Evolutionary conservation across 306 rosid genomes (phyloP).

Genomic region (Ormosia emarginata): DNA sequence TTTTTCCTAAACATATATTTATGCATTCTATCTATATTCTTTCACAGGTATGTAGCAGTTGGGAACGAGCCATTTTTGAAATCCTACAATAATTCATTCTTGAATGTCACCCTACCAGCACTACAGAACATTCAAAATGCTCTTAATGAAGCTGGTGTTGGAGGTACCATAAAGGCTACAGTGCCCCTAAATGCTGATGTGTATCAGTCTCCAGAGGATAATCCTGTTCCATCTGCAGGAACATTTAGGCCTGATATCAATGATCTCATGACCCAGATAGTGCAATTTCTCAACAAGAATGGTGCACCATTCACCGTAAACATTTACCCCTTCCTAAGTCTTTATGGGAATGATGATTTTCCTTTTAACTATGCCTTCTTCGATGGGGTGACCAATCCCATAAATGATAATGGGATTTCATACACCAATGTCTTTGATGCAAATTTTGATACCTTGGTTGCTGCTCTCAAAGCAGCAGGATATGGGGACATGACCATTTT

Average conservation of each 20-base stretch:
- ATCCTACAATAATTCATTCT: slow-evolving; percentile 83
- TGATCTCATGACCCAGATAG: slow-evolving; percentile 78
- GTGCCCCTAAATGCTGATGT: slow-evolving; percentile 97
- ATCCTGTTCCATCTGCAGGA: slow-evolving; percentile 81
- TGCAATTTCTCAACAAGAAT: slow-evolving; percentile 64
- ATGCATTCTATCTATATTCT: slow-evolving; percentile 18
- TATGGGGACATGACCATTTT: slow-evolving; percentile 60
- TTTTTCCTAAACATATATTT: not conserved
- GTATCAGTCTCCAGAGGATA: slow-evolving; percentile 60
- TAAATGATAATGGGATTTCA: slow-evolving; percentile 59
- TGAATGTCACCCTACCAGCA: slow-evolving; percentile 84
- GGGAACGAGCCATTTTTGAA: slow-evolving; percentile 95
- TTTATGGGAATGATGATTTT: slow-evolving; percentile 73
- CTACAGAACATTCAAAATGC: slow-evolving; percentile 94
- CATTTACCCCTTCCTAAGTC: slow-evolving; percentile 95
- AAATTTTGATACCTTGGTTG: slow-evolving; percentile 84
- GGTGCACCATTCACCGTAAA: slow-evolving; percentile 85
- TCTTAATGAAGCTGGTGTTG: slow-evolving; percentile 79
- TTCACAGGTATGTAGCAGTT: slow-evolving; percentile 87
- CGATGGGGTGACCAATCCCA: slow-evolving; percentile 65
- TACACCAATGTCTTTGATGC: slow-evolving; percentile 94
- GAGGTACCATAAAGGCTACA: slow-evolving; percentile 73
- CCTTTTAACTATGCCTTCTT: slow-evolving; percentile 94
- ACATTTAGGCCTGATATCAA: slow-evolving; percentile 67
- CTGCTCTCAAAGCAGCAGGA: slow-evolving; percentile 71